Evolutionary conservation across 192 early-diverging fungal genomes (phyloP).

Genomic region (Coemansia sp.): DNA sequence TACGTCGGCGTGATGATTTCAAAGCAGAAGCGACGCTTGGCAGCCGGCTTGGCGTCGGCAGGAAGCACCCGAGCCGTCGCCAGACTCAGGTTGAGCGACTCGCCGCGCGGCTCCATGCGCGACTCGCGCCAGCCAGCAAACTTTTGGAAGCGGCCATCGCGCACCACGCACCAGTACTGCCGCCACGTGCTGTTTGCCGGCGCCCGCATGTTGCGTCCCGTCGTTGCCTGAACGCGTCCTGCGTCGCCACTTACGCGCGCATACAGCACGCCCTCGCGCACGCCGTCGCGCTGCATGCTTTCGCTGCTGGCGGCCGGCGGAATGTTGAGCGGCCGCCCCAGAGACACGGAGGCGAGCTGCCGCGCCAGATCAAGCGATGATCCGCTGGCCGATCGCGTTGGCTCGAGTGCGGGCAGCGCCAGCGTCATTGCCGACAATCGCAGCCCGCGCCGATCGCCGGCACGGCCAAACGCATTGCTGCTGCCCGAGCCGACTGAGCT

Average conservation of each 20-base stretch:
- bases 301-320: constrained; percentile 3
- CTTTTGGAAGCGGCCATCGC: constrained; percentile 35
- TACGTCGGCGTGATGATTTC: constrained; percentile 78
- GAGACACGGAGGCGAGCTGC: constrained; percentile 10
- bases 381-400: constrained; percentile 6
- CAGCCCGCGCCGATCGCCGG: constrained; percentile 14
- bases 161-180: constrained; percentile 49
- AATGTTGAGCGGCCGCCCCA: constrained; percentile 10
- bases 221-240: not conserved
- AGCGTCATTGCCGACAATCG: constrained; percentile 31
- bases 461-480: not conserved
- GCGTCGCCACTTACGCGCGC: constrained; percentile 15
- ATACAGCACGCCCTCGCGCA: constrained; percentile 46
- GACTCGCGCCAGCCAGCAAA: constrained; percentile 13
- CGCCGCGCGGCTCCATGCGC: constrained; percentile 10
- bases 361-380: constrained; percentile 22
- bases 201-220: constrained; percentile 29
- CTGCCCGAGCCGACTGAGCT: not conserved
- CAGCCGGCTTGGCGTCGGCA: constrained; percentile 35
- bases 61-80: constrained; percentile 44
- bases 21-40: constrained; percentile 69
- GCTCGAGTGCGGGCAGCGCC: constrained; percentile 5
- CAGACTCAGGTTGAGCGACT: constrained; percentile 24
- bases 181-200: constrained; percentile 31
- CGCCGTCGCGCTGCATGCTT: constrained; percentile 16